Conservation (phyloP, 805 yeast species). For the Suhomyces sp. region DNA sequence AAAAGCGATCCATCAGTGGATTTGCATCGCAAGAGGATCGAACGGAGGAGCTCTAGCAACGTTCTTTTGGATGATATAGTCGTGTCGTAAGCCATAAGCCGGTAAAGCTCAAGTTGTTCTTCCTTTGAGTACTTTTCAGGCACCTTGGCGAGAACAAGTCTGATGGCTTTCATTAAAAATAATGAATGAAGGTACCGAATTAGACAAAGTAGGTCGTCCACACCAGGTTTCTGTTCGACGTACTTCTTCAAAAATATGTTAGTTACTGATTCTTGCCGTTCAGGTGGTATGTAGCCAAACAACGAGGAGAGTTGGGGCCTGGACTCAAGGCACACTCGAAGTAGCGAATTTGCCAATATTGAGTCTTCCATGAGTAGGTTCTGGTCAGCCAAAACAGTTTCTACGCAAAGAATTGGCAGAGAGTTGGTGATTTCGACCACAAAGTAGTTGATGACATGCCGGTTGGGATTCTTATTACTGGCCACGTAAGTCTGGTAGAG, state of each 20-base stretch:
- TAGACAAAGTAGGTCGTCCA: background rate
- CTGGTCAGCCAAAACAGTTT: conserved; percentile 1
- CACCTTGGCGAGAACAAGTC: background rate
- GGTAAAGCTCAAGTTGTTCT: conserved; percentile 1
- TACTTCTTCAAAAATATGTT: background rate
- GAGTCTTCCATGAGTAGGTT: conserved; percentile 6
- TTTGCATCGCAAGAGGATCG: conserved; percentile 9
- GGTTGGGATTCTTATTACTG: conserved; percentile 8
- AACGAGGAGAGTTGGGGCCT: background rate
- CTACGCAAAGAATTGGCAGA: background rate
- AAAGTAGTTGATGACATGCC: conserved; percentile 8
- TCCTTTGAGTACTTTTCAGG: background rate
- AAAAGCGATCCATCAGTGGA: conserved; percentile 8
- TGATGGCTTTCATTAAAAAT: background rate
- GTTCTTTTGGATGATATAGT: conserved; percentile 4
- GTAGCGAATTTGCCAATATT: conserved; percentile 1
- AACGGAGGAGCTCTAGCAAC: conserved; percentile 9
- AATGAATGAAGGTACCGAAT: background rate
- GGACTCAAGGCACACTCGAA: background rate
- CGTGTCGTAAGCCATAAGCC: background rate
- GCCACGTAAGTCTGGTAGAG: conserved; percentile 8
- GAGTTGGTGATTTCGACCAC: conserved; percentile 2
- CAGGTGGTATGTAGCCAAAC: background rate
- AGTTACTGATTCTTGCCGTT: background rate
- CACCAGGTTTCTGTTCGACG: background rate